Base-by-base conservation (phyloP, 2,329 filamentous ascomycete species). In the Fusarium xylarioides region DNA sequence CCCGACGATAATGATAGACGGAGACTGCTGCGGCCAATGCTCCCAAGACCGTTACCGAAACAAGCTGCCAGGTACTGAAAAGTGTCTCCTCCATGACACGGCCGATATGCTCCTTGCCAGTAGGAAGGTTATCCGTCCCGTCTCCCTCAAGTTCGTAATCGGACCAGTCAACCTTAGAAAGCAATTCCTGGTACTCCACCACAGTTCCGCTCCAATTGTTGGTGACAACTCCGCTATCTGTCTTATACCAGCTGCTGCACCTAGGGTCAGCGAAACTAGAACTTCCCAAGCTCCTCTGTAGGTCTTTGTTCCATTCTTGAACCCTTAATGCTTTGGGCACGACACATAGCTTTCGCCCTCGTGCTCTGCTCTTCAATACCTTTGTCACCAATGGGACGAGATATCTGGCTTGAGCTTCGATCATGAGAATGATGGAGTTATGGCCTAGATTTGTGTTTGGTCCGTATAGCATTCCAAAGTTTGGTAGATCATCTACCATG, bases 121-220 rank as follows among this genome's bases (percentile, higher is more conserved):
- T 1, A 0, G 46, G 28, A 32, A 10, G 15, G 18, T 2, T n/a
- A 21, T 49, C 1, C 0, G 7, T 5, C 11, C 0, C 46, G 0
- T 32, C 28, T n/a, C 46, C 21, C 11, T 18, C 28, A 0, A 49
- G 5, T 7, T 49, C 28, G 1, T 49, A 49, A 7, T 49, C 46
- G 0, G 28, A 49, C 46, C 46, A 49, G 21, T 49, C 46, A 32
- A 49, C 7, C 28, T 18, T 49, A 3, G 46, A 32, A 7, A 49
- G 5, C 3, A 49, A 1, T n/a, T 49, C 11, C 46, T 49, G 46
- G 5, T 49, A 49, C 4, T 49, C 28, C 11, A 49, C 15, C 3
- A 49, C 46, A 32, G 28, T 49, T 2, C 28, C 46, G 7, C 46
- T 49, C 46, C 46, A 49, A 32, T 49, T 49, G 4, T 49, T 49